These are phyloP conservation scores for Tetrapisispora nanseiensis DNA, from an alignment of 805 yeast genomes.

Conservation along the genomic window DNA sequence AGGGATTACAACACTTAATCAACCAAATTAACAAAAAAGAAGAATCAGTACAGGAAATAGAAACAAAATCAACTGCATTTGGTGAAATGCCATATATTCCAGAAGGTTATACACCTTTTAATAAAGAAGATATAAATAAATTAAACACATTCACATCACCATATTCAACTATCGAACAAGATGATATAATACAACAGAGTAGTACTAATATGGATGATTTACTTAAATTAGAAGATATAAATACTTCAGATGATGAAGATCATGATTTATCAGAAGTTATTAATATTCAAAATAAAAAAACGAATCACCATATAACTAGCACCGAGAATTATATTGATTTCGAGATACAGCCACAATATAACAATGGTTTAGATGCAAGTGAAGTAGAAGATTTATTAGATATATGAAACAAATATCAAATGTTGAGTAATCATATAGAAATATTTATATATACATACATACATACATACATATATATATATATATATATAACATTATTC, in stretches of 20 bases:
- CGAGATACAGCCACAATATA: constrained; percentile 13
- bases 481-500: neutral
- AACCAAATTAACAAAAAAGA: constrained; percentile 8
- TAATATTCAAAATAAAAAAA: neutral
- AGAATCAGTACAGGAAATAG: constrained; percentile 37
- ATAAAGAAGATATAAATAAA: constrained; percentile 24
- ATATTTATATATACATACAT: no score
- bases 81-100: constrained; percentile 38
- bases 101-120: constrained; percentile 34
- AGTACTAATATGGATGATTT: constrained; percentile 14
- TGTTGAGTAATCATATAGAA: no score
- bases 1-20: constrained; percentile 14
- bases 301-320: neutral
- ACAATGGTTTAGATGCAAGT: constrained; percentile 17
- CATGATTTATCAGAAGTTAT: neutral
- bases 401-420: neutral
- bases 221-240: constrained; percentile 3
- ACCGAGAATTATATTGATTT: constrained; percentile 1
- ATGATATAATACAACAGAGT: neutral
- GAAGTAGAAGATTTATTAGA: constrained; percentile 19
- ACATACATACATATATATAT: no score
- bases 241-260: constrained; percentile 11
- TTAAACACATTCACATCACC: constrained; percentile 17
- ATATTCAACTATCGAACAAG: constrained; percentile 3
- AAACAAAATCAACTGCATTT: constrained; percentile 34